Conservation (phyloP, 257 asterid genomes). For the Striga asiatica region DNA sequence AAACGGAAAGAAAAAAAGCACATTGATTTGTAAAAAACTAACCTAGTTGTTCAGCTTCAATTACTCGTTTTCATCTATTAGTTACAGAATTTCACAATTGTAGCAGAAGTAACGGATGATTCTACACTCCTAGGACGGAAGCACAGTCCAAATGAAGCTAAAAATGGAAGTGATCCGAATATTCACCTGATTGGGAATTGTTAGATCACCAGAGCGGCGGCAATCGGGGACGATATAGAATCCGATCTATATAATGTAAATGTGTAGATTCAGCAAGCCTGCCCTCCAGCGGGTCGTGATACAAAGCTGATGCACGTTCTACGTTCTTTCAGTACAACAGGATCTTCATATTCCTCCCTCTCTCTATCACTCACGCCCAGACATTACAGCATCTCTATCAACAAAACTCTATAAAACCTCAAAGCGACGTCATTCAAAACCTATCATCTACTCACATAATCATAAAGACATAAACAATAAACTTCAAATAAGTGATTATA, state of each 20-base stretch:
- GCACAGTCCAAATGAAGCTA: constrained; percentile 4
- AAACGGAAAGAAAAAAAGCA: too few relatives aligned
- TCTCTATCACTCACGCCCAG: too few relatives aligned
- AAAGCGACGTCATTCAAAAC: too few relatives aligned
- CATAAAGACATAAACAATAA: too few relatives aligned
- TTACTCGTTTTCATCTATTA: constrained; percentile 4
- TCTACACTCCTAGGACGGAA: constrained; percentile 9
- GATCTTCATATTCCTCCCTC: too few relatives aligned
- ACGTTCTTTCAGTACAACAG: too few relatives aligned
- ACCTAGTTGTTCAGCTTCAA: constrained; percentile 15
- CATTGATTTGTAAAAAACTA: constrained; percentile 5
- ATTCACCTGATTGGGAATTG: constrained; percentile 30
- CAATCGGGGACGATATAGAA: constrained; percentile 10
- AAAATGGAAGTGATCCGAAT: constrained; percentile 12
- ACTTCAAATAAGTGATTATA: too few relatives aligned
- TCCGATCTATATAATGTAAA: constrained; percentile 6
- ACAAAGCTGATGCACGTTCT: too few relatives aligned
- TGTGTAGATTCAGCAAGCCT: constrained; percentile 12
- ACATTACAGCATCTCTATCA: too few relatives aligned
- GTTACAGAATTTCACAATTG: neutral
- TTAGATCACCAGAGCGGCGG: constrained; percentile 23
- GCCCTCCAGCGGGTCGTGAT: too few relatives aligned
- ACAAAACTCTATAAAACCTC: too few relatives aligned
- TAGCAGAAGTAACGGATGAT: neutral
- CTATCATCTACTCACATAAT: too few relatives aligned